Base-by-base conservation (phyloP, 2,329 filamentous ascomycete genomes). In the Nemania diffusa region DNA sequence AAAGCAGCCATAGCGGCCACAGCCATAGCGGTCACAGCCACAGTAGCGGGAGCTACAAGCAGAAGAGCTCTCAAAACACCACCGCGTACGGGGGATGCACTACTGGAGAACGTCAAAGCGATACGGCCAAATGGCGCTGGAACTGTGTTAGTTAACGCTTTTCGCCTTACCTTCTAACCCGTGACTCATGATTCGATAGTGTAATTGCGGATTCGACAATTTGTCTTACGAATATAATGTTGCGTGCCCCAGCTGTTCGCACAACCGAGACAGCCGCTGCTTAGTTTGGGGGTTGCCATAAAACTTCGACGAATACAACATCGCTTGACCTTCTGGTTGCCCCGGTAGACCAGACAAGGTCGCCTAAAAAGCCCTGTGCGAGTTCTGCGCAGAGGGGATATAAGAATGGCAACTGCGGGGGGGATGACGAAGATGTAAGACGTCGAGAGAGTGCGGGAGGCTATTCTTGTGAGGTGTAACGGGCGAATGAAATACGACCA, bases 101-200 rank as follows among this genome's bases (percentile, higher is more conserved):
- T 13, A 1, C n/a, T n/a, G 17, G 4, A 29, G 8, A 1, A 2
- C 24, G 6, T 0, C 50, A 48, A 20, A 6, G 0, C 1, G 37
- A 67, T 17, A 9, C 2, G 15, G 11, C 15, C 3, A 62, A 65
- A 29, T 68, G 65, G 69, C 62, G 74, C 0, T 76, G 74, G 74
- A 71, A 69, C 4, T 76, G 74, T 22, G 74, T 69, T 29, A 32
- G 60, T 69, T 6, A 26, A 15, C 24, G 1, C 22, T 26, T 52
- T 4, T 26, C 2, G 24, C 5, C 56, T 32, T 50, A 1, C 32
- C 44, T 56, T 27, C 9, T 62, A n/a, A 7, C 22, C 40, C 5
- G 26, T 32, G 20, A 40, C 72, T 74, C 57, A 75, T 55, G 44
- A 42, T 27, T 6, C 5, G 1, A 26, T 51, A 76, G 74, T 72